phyloP scores from a whole-genome alignment of 257 asterid species.

The Eustoma russellianum region DNA sequence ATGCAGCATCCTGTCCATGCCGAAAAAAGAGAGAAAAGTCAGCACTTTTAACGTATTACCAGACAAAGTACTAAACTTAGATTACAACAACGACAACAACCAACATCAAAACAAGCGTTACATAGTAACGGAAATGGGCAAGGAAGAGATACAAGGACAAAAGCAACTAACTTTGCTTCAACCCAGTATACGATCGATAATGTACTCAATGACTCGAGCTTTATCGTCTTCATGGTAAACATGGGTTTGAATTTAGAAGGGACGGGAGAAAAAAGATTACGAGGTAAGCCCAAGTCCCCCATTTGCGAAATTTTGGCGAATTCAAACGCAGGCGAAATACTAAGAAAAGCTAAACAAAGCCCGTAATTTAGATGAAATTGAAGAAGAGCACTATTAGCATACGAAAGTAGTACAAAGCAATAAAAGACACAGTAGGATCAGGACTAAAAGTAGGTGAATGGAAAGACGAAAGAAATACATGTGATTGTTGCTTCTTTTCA shows the following conservation, averaged over 20 bases:
- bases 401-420: neutral
- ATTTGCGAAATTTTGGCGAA: neutral
- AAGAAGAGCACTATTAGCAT: neutral
- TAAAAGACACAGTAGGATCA: neutral
- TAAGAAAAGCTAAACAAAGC: neutral
- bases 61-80: neutral
- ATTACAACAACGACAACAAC: neutral
- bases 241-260: conserved; percentile 7
- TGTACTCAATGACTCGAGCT: conserved; percentile 1
- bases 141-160: neutral
- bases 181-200: conserved; percentile 1
- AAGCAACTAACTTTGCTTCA: conserved; percentile 12
- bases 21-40: neutral
- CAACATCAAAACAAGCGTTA: no score
- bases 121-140: no score
- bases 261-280: neutral
- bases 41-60: neutral
- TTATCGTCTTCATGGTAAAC: conserved; percentile 4
- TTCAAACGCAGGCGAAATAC: neutral
- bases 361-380: neutral
- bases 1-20: conserved; percentile 19
- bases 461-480: neutral
- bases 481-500: conserved; percentile 7
- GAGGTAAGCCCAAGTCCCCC: neutral
- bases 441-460: neutral